Evolutionary conservation across 164 flowering plant genomes (phyloP).

Genomic region (Cinnamomum micranthum): DNA sequence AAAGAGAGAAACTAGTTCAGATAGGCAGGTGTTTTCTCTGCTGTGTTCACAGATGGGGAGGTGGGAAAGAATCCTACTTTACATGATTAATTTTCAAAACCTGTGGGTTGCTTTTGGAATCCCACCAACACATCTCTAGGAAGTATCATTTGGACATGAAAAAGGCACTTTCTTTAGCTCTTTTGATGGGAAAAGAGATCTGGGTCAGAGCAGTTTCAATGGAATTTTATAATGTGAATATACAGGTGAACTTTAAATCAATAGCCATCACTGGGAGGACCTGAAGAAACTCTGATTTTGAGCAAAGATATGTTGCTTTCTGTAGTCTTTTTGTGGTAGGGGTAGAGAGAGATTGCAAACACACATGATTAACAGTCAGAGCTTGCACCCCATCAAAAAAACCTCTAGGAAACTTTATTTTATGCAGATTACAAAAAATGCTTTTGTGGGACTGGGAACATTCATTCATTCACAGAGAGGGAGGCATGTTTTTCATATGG

Average conservation of each 20-base stretch:
- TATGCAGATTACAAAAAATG: too few species aligned
- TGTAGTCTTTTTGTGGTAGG: neutral
- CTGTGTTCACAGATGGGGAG: too few species aligned
- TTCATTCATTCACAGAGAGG: too few species aligned
- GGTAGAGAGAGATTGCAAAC: too few species aligned
- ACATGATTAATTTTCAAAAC: neutral
- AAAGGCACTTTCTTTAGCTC: conserved; percentile 2
- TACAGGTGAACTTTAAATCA: neutral
- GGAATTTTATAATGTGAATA: neutral
- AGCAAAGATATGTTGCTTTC: conserved; percentile 16
- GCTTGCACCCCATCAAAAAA: too few species aligned
- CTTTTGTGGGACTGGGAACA: too few species aligned
- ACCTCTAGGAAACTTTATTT: too few species aligned
- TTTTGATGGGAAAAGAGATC: neutral
- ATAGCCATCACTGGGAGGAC: neutral
- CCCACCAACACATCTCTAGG: conserved; percentile 2
- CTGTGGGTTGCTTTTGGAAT: neutral
- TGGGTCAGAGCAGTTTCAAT: neutral
- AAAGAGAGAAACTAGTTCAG: too few species aligned
- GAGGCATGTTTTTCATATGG: too few species aligned
- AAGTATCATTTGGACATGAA: neutral
- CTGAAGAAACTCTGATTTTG: conserved; percentile 24
- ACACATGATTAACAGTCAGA: too few species aligned
- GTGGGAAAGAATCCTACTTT: too few species aligned
- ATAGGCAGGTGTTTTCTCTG: too few species aligned